Conservation (phyloP, 495 filamentous ascomycete genomes). For the Penicillium nucicola region DNA sequence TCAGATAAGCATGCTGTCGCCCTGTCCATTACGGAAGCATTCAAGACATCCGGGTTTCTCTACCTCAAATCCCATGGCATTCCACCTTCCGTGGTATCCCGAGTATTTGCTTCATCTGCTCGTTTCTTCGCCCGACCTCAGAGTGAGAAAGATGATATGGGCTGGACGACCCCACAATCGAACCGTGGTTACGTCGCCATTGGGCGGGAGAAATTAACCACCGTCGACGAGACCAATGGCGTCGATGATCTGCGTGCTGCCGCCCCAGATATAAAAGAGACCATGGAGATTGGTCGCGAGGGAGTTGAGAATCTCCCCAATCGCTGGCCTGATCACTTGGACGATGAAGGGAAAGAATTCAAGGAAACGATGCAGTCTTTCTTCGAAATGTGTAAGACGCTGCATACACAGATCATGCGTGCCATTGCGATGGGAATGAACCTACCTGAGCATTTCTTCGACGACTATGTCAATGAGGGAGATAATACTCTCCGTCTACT, state of each 20-base stretch:
- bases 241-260: slow-evolving; percentile 56
- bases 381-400: slow-evolving; percentile 63
- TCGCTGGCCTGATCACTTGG: slow-evolving; percentile 69
- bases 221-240: slow-evolving; percentile 52
- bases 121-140: slow-evolving; percentile 73
- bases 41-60: slow-evolving; percentile 84
- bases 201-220: slow-evolving; percentile 75
- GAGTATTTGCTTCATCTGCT: slow-evolving; percentile 69
- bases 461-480: slow-evolving; percentile 64
- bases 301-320: slow-evolving; percentile 66
- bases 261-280: slow-evolving; percentile 78
- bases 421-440: slow-evolving; percentile 85
- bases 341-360: slow-evolving; percentile 63
- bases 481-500: slow-evolving; percentile 88
- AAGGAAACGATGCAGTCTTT: slow-evolving; percentile 70
- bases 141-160: slow-evolving; percentile 64
- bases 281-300: slow-evolving; percentile 79
- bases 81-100: slow-evolving; percentile 51
- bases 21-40: slow-evolving; percentile 68
- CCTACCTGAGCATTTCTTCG: slow-evolving; percentile 72
- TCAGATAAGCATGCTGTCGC: slow-evolving; percentile 64
- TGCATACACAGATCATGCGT: slow-evolving; percentile 81
- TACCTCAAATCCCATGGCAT: slow-evolving; percentile 82
- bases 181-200: slow-evolving; percentile 77
- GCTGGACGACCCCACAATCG: slow-evolving; percentile 68